These are phyloP conservation scores for Carex kokanica DNA, from an alignment of 176 grass and related monocot species.

Conservation along the genomic window DNA sequence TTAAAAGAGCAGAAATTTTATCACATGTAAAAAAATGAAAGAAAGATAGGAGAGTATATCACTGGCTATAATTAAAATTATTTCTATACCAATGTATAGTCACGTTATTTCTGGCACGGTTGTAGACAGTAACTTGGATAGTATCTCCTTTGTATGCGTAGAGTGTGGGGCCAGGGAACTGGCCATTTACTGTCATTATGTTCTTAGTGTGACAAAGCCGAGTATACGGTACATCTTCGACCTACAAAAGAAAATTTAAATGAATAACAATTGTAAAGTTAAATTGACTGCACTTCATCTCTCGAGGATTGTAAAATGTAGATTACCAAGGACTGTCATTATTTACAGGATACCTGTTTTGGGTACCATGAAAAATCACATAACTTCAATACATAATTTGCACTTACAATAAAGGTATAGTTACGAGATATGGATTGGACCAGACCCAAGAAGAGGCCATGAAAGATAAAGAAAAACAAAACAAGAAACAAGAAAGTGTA, in stretches of 20 bases:
- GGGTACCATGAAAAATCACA: not conserved
- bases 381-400: not conserved
- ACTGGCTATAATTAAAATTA: not conserved
- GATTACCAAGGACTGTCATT: not conserved
- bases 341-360: not conserved
- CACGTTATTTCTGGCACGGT: slow-evolving; percentile 51
- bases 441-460: slow-evolving; percentile 9
- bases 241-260: slow-evolving; percentile 23
- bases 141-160: slow-evolving; percentile 43
- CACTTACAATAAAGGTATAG: slow-evolving; percentile 29
- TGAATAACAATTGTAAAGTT: not conserved
- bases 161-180: slow-evolving; percentile 66
- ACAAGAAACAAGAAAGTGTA: slow-evolving; percentile 17
- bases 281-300: not conserved
- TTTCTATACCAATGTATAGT: slow-evolving; percentile 54
- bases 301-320: not conserved
- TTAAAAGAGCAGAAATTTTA: not conserved
- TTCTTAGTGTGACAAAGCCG: slow-evolving; percentile 52
- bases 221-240: slow-evolving; percentile 44
- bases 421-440: slow-evolving; percentile 1
- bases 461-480: slow-evolving; percentile 2
- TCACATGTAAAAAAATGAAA: not conserved
- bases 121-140: slow-evolving; percentile 50
- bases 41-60: not conserved
- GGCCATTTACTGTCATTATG: slow-evolving; percentile 55